Base-by-base conservation (phyloP, 2,329 filamentous ascomycete genomes). In the Fusarium sterilihyphosum region DNA sequence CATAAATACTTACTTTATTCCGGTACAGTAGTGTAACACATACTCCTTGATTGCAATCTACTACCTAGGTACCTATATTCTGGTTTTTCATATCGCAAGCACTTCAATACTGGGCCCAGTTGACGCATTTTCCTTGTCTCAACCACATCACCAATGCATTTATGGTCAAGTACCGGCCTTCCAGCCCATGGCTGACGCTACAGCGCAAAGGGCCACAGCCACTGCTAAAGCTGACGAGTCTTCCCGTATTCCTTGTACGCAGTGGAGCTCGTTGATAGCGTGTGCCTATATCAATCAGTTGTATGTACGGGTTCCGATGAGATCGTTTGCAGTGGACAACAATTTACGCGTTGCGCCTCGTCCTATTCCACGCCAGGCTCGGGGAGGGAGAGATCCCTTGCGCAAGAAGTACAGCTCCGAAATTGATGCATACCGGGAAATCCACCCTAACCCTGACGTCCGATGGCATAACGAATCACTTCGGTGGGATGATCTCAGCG, bases 221-320 rank as follows among this genome's bases (percentile, higher is more conserved):
- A 73, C 69, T 63, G 29, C 24, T 46, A 20, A 49, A 43, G 70
- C 70, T 75, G 73, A 75, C 73, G 73, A 75, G 62, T 68, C 57
- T 59, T 60, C 56, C 70, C 70, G 44, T 75, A 70, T 73, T 65
- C 43, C 20, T 47, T 40, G 50, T 43, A 26, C 22, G 31, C 38
- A 70, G 69, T 63, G 63, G 65, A 62, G 62, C 67, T 60, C 38
- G 11, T 67, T 24, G 29, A 58, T 67, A 24, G 43, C 38, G n/a
- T 46, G n/a, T 37, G 46, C 37, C 50, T 35, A 41, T 31, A 50
- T 52, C 41, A 20, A 35, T 41, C 41, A 52, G 24, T 50, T 41
- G 41, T 52, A 52, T 35, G 33, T 35, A 35, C 46, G 57, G 44
- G 49, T 73, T 46, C 52, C 46, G 53, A 47, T 59, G 41, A 62